phyloP scores from a whole-genome alignment of 163 green algal species.

The Scenedesmus sp. region DNA sequence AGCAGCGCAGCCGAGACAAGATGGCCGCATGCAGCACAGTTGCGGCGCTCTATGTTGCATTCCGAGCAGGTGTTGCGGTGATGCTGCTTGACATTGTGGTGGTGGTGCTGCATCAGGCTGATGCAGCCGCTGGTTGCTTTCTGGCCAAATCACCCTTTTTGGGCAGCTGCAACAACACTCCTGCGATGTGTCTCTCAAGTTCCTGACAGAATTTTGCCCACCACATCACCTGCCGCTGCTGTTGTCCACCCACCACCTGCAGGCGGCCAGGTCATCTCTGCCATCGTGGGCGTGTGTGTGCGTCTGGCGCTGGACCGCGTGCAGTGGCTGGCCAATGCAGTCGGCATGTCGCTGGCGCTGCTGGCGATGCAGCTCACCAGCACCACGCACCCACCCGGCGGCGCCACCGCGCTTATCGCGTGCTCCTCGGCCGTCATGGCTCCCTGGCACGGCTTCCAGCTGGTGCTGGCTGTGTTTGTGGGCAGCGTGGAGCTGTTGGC shows the following conservation, averaged over 20 bases:
- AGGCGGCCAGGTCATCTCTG: constrained; percentile 72
- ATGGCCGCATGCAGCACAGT: no score
- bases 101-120: no score
- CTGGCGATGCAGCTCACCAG: constrained; percentile 67
- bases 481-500: constrained; percentile 59
- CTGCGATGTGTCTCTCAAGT: no score
- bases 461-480: constrained; percentile 67
- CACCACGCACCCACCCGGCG: constrained; percentile 74
- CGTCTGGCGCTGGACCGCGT: constrained; percentile 54
- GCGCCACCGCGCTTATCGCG: constrained; percentile 74
- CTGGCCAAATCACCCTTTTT: no score
- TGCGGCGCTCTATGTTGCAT: no score
- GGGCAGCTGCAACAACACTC: no score
- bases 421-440: constrained; percentile 11
- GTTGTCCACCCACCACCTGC: not conserved
- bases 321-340: constrained; percentile 64
- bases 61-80: no score
- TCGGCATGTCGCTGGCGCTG: constrained; percentile 72
- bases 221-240: not conserved
- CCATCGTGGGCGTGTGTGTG: constrained; percentile 64
- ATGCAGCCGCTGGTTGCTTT: no score
- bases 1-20: not conserved
- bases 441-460: constrained; percentile 64
- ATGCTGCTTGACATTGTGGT: no score
- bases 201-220: not conserved